phyloP scores from a whole-genome alignment of 441 rosid genomes.

The Croton setiger region DNA sequence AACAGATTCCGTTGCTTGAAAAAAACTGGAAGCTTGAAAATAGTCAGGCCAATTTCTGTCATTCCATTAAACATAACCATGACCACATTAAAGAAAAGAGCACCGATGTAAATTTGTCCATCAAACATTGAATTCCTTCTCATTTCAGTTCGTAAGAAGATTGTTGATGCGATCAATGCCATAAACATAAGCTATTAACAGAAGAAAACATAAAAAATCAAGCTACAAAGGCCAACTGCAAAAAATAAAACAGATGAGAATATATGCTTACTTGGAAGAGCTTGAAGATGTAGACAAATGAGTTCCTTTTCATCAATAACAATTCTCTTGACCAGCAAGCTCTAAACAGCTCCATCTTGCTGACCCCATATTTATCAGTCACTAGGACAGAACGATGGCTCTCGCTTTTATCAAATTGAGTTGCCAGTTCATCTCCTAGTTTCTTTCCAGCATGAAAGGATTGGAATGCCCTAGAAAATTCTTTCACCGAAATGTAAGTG shows the following conservation, averaged over 20 bases:
- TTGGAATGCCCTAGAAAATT: constrained; percentile 65
- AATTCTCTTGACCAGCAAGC: constrained; percentile 63
- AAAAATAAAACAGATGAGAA: neutral
- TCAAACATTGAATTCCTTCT: constrained; percentile 41
- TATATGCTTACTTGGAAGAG: constrained; percentile 42
- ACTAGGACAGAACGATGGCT: constrained; percentile 66
- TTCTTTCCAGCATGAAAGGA: constrained; percentile 57
- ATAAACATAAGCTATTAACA: constrained; percentile 38
- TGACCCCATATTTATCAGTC: constrained; percentile 51
- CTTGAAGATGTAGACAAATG: constrained; percentile 53
- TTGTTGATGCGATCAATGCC: constrained; percentile 31
- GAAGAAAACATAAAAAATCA: neutral
- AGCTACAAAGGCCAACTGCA: neutral
- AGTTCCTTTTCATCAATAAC: constrained; percentile 65
- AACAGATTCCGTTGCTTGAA: constrained; percentile 70
- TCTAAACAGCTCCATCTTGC: constrained; percentile 50
- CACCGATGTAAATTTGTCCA: constrained; percentile 60
- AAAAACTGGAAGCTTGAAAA: constrained; percentile 66
- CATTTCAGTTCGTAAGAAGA: constrained; percentile 62
- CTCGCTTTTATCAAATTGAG: constrained; percentile 53
- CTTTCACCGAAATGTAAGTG: constrained; percentile 48
- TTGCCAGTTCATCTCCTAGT: constrained; percentile 47
- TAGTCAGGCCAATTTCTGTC: constrained; percentile 62
- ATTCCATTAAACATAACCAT: constrained; percentile 65
- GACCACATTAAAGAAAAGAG: constrained; percentile 45